Base-by-base conservation (phyloP, 345 rosid genomes). In the Carallia brachiata region DNA sequence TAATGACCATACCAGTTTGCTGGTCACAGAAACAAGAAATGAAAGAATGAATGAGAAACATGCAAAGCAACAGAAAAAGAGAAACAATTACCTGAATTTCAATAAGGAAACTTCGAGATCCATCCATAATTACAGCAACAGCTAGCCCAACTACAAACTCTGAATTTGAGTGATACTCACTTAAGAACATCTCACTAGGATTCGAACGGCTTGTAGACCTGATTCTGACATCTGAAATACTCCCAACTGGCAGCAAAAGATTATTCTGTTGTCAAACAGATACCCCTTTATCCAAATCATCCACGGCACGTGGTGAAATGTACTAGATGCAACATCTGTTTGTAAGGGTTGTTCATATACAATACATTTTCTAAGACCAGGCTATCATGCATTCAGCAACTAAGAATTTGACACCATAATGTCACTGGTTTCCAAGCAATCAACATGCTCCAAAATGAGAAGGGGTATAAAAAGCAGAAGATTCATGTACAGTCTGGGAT, bases 81-180 rank as follows among this genome's bases (percentile, higher is more conserved):
- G 48, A 32, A 55, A n/a, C 50, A 44, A 0, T 28, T 62, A 90
- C 98, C 97, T 94, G 97, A 82, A 94, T 82, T 80, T 94, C 95
- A 61, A 91, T 79, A 40, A 91, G 95, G 80, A 90, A 94, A 78
- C 87, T 81, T 77, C 95, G 86, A 65, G 92, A 86, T 73, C 97
- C 97, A 80, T 94, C 97, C 89, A 94, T 84, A 48, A 90, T 80
- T 55, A 90, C 97, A 52, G 98, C 88, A 70, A 91, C 87, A 77
- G 98, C 98, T 64, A 88, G 76, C 61, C 98, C 98, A 70, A 89
- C 97, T 74, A 94, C 80, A 82, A 91, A 69, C 73, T 91, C 95
- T 30, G 97, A 91, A 71, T 80, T 89, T 61, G 89, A 77, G 71
- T 81, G 81, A 64, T 85, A 86, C 71, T 91, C 88, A 64, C 91